Evolutionary conservation across 2,329 filamentous ascomycete genomes (phyloP).

Genomic region (Rutstroemia sp.): DNA sequence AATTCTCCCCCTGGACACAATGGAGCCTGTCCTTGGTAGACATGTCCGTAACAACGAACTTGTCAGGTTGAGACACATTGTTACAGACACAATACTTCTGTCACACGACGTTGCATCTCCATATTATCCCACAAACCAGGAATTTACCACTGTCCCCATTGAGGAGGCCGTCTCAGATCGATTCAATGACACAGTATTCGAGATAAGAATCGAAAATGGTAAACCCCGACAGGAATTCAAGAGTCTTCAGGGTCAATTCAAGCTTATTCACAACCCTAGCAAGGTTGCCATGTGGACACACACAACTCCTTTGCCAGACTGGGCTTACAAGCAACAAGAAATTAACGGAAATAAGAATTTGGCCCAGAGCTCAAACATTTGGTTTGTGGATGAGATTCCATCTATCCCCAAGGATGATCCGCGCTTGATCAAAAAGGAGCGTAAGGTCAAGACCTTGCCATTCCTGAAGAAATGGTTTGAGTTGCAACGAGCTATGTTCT

Average conservation of each 20-base stretch:
- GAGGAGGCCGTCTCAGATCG: slow-evolving; percentile 68
- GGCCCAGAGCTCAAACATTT: slow-evolving; percentile 81
- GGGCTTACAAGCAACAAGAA: slow-evolving; percentile 95
- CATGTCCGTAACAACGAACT: slow-evolving; percentile 76
- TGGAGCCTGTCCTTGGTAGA: slow-evolving; percentile 53
- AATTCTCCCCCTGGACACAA: slow-evolving; percentile 64
- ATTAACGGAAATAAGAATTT: slow-evolving; percentile 99
- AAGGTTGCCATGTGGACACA: slow-evolving; percentile 99
- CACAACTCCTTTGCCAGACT: slow-evolving; percentile 88
- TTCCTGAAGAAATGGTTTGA: slow-evolving; percentile 96
- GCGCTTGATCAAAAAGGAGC: slow-evolving; percentile 68
- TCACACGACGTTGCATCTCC: slow-evolving; percentile 97
- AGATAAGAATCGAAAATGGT: slow-evolving; percentile 81
- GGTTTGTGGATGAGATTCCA: slow-evolving; percentile 89
- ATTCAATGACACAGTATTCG: slow-evolving; percentile 85
- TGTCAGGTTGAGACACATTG: slow-evolving; percentile 77
- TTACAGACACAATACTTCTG: slow-evolving; percentile 78
- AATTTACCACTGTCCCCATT: slow-evolving; percentile 77
- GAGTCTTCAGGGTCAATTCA: slow-evolving; percentile 88
- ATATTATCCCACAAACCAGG: slow-evolving; percentile 94
- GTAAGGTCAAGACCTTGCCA: slow-evolving; percentile 73
- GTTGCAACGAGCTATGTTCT: slow-evolving; percentile 97
- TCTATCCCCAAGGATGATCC: slow-evolving; percentile 61
- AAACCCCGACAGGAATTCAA: slow-evolving; percentile 80
- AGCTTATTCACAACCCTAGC: slow-evolving; percentile 86